phyloP scores from a whole-genome alignment of 1,284 basidiomycete genomes.

The Ceratobasidium theobromae region DNA sequence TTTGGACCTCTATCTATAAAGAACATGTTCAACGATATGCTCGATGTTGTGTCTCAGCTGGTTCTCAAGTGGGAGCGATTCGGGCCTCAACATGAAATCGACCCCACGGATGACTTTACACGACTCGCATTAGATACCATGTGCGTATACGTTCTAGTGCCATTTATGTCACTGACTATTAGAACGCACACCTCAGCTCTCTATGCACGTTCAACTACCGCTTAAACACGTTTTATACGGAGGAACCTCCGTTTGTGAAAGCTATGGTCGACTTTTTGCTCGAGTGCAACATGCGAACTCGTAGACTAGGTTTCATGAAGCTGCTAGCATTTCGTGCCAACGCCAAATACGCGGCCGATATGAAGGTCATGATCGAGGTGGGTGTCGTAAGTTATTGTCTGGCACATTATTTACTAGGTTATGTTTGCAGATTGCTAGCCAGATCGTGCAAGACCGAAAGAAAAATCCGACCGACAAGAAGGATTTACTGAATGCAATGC shows the following conservation, averaged over 20 bases:
- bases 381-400: conserved; percentile 3
- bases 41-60: conserved; percentile 54
- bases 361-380: conserved; percentile 35
- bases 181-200: not conserved
- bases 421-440: conserved; percentile 8
- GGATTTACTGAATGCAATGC: conserved; percentile 41
- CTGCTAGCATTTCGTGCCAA: conserved; percentile 20
- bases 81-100: conserved; percentile 48
- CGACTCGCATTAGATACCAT: conserved; percentile 53
- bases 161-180: not conserved
- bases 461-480: conserved; percentile 35
- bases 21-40: conserved; percentile 55
- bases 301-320: conserved; percentile 30
- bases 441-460: conserved; percentile 30
- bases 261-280: conserved; percentile 36
- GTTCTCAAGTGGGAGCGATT: conserved; percentile 53
- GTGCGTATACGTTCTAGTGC: conserved; percentile 46
- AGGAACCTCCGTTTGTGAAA: conserved; percentile 41
- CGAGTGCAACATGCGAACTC: conserved; percentile 31
- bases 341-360: conserved; percentile 33
- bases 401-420: conserved; percentile 18
- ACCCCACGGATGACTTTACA: conserved; percentile 53
- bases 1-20: conserved; percentile 52
- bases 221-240: conserved; percentile 40
- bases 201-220: conserved; percentile 39